A percentile compares a stretch with the other conserved stretches of the same genome.
phyloP scores from a whole-genome alignment of 768 basidiomycete genomes.

The Rhizopogon vulgaris region DNA sequence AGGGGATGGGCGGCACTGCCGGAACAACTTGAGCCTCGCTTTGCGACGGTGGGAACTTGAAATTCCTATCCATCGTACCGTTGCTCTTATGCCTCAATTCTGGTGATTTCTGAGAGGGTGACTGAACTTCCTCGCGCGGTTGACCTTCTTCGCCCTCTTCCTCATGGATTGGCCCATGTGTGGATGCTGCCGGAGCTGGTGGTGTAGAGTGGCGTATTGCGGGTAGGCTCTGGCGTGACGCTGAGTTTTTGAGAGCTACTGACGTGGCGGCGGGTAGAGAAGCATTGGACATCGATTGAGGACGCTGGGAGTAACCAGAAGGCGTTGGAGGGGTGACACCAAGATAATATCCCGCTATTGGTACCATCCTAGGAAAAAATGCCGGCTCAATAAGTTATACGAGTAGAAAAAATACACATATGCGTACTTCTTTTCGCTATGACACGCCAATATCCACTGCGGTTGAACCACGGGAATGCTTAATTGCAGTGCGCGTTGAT shows the following conservation, averaged over 20 bases:
- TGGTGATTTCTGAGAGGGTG: slow-evolving; percentile 16
- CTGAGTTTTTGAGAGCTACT: slow-evolving; percentile 27
- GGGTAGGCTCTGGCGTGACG: slow-evolving; percentile 67
- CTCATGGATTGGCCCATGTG: slow-evolving; percentile 34
- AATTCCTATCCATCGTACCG: slow-evolving; percentile 75
- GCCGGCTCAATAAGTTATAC: neutral
- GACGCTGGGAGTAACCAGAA: slow-evolving; percentile 38
- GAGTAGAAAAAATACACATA: neutral
- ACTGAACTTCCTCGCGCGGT: slow-evolving; percentile 22
- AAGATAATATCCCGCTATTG: slow-evolving; percentile 79
- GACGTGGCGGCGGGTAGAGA: slow-evolving; percentile 40
- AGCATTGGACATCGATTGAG: slow-evolving; percentile 75
- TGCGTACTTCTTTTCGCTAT: slow-evolving; percentile 73
- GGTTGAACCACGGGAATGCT: slow-evolving; percentile 95
- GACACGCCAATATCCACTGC: slow-evolving; percentile 90
- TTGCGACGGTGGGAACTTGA: slow-evolving; percentile 60
- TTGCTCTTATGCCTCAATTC: slow-evolving; percentile 38
- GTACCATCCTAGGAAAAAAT: slow-evolving; percentile 62
- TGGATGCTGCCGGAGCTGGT: slow-evolving; percentile 34
- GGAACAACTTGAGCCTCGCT: slow-evolving; percentile 2
- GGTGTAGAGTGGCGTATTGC: slow-evolving; percentile 39
- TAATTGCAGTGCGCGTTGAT: slow-evolving; percentile 90
- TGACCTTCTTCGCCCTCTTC: slow-evolving; percentile 29
- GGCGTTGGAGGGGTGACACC: slow-evolving; percentile 53
- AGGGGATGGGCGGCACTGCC: slow-evolving; percentile 9